phyloP scores from a whole-genome alignment of 2,329 filamentous ascomycete genomes.

The Fusarium siculi region DNA sequence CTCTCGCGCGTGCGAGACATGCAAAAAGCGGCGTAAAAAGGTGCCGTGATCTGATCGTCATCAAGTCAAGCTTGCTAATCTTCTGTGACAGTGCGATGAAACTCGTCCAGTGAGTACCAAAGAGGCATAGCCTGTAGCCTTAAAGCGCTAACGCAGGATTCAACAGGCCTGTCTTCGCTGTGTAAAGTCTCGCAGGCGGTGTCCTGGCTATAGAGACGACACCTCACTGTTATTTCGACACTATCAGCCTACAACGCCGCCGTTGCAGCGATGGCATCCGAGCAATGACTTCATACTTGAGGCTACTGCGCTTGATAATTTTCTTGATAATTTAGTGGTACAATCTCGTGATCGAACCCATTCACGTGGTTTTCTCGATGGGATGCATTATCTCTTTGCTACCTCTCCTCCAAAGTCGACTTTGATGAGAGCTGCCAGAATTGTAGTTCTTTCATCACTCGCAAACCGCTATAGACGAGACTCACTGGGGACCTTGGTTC shows the following conservation, averaged over 20 bases:
- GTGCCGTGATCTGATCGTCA: not conserved
- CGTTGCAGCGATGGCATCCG: not conserved
- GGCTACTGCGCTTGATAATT: not conserved
- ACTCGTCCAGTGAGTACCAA: conserved; percentile 17
- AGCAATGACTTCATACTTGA: not conserved
- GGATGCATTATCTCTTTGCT: conserved; percentile 6
- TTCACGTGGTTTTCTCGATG: conserved; percentile 13
- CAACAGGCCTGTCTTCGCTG: conserved; percentile 6
- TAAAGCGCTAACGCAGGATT: not conserved
- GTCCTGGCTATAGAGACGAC: conserved; percentile 11
- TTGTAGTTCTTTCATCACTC: conserved; percentile 3
- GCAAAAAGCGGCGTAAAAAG: conserved; percentile 22
- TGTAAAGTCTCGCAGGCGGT: not conserved
- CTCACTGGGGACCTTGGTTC: not conserved
- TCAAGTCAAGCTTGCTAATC: not conserved
- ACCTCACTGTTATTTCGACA: conserved; percentile 4
- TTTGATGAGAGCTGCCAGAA: conserved; percentile 4
- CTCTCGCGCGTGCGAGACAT: conserved; percentile 5
- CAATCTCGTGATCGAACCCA: not conserved
- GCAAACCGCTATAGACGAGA: not conserved
- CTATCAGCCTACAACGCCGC: not conserved
- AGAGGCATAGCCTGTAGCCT: not conserved
- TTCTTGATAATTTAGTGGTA: conserved; percentile 1
- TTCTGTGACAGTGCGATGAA: not conserved
- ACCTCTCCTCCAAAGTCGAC: not conserved